These are phyloP conservation scores for Penicillium crystallinum DNA, from an alignment of 495 filamentous ascomycete species.

Conservation along the genomic window DNA sequence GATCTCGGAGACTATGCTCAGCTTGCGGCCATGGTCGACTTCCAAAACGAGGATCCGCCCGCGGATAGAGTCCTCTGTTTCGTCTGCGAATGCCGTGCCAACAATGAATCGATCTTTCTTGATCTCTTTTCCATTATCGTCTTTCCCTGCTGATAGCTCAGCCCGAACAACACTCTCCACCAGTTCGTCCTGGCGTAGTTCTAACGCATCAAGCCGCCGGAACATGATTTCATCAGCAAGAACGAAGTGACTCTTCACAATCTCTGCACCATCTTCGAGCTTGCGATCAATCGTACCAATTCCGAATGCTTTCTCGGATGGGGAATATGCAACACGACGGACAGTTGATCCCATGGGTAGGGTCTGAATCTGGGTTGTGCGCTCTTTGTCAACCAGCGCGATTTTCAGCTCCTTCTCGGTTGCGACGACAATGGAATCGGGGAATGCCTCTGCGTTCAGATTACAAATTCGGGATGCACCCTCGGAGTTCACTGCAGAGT, in stretches of 20 bases:
- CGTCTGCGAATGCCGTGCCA: constrained; percentile 72
- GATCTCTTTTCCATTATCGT: constrained; percentile 34
- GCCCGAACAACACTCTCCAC: constrained; percentile 81
- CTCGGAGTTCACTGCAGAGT: constrained; percentile 92
- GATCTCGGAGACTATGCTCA: constrained; percentile 61
- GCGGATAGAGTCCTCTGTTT: constrained; percentile 41
- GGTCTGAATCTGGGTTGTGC: constrained; percentile 80
- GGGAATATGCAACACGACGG: constrained; percentile 80
- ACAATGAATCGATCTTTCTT: constrained; percentile 75
- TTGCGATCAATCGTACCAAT: constrained; percentile 74
- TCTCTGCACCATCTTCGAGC: constrained; percentile 51
- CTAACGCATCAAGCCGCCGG: constrained; percentile 45
- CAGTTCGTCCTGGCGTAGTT: constrained; percentile 62
- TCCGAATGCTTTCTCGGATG: constrained; percentile 73
- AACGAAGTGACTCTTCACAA: constrained; percentile 55
- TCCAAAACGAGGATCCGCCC: constrained; percentile 85
- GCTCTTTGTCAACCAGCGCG: constrained; percentile 72
- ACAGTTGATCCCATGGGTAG: constrained; percentile 76
- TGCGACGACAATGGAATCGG: constrained; percentile 73
- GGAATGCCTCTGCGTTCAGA: constrained; percentile 77
- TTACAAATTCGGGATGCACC: constrained; percentile 73
- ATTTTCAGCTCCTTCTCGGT: constrained; percentile 74
- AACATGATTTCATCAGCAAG: constrained; percentile 58
- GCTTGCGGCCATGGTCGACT: constrained; percentile 63
- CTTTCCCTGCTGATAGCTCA: constrained; percentile 60